These are phyloP conservation scores for Onygenales sp. DNA, from an alignment of 2,329 filamentous ascomycete genomes.

Conservation along the genomic window DNA sequence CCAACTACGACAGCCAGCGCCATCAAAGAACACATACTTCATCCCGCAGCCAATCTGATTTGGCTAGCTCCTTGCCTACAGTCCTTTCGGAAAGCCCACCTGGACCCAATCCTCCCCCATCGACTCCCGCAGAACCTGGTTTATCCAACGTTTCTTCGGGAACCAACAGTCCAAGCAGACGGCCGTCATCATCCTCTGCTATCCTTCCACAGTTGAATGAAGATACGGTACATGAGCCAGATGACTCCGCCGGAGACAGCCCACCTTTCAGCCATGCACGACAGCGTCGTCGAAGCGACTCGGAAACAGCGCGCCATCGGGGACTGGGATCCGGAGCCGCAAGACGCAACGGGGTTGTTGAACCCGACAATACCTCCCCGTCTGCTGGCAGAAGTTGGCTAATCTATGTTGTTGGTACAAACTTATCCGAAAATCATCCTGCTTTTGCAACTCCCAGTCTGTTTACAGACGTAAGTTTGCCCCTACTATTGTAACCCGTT, in stretches of 20 bases:
- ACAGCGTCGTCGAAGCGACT: constrained; percentile 50
- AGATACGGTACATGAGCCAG: constrained; percentile 25
- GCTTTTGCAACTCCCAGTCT: constrained; percentile 60
- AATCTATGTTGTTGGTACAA: constrained; percentile 62
- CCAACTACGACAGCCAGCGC: constrained; percentile 45
- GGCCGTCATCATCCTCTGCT: constrained; percentile 40
- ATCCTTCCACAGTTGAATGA: constrained; percentile 32
- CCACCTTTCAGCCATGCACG: constrained; percentile 34
- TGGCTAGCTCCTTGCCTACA: constrained; percentile 31
- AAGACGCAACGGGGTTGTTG: constrained; percentile 55
- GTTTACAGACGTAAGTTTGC: constrained; percentile 52
- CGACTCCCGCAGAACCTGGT: constrained; percentile 52
- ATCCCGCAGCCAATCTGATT: constrained; percentile 19
- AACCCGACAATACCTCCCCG: constrained; percentile 42
- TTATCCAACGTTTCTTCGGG: constrained; percentile 47
- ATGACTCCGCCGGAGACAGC: constrained; percentile 33
- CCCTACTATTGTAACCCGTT: background rate
- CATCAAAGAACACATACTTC: constrained; percentile 36
- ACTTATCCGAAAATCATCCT: constrained; percentile 60
- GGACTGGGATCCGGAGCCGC: constrained; percentile 53
- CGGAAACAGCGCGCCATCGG: constrained; percentile 46
- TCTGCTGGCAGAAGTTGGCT: constrained; percentile 56
- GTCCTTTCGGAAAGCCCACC: constrained; percentile 46
- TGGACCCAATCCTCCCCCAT: constrained; percentile 53
- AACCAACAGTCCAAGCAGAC: constrained; percentile 39